Evolutionary conservation across 2,329 filamentous ascomycete genomes (phyloP).

Genomic region (Madurella fahalii): DNA sequence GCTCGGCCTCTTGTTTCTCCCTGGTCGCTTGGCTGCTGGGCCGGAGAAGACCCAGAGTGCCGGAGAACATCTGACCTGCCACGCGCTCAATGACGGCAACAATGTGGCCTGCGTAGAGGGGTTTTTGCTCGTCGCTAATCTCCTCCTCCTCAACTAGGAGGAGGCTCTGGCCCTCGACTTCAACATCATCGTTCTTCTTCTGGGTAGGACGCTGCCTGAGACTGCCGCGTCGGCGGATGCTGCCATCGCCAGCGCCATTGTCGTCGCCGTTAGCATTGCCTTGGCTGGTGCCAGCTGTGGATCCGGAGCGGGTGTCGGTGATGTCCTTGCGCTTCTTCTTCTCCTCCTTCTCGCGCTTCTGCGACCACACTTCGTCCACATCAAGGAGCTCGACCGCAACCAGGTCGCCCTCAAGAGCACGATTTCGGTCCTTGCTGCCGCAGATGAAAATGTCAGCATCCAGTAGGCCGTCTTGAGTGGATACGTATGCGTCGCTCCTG

Average conservation of each 20-base stretch:
- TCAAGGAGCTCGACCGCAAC: slow-evolving; percentile 95
- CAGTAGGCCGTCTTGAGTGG: slow-evolving; percentile 77
- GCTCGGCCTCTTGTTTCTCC: slow-evolving; percentile 98
- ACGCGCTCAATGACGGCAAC: slow-evolving; percentile 97
- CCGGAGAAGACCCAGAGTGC: slow-evolving; percentile 85
- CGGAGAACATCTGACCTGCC: slow-evolving; percentile 98
- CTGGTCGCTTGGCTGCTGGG: slow-evolving; percentile 98
- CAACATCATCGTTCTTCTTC: slow-evolving; percentile 99
- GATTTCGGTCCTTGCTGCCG: slow-evolving; percentile 97
- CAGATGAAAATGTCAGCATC: slow-evolving; percentile 99
- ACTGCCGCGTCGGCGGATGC: slow-evolving; percentile 88
- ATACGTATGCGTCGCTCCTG: slow-evolving; percentile 95
- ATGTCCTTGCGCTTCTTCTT: slow-evolving; percentile 99
- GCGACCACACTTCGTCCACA: slow-evolving; percentile 96
- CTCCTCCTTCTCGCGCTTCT: slow-evolving; percentile 99
- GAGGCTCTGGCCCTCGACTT: slow-evolving; percentile 95
- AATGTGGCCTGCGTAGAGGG: slow-evolving; percentile 92
- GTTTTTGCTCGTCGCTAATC: slow-evolving; percentile 97
- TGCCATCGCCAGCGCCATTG: slow-evolving; percentile 66
- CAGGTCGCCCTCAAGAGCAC: slow-evolving; percentile 90
- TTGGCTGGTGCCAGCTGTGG: slow-evolving; percentile 67
- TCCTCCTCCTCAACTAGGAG: slow-evolving; percentile 97
- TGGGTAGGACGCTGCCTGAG: slow-evolving; percentile 94
- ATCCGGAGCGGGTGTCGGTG: slow-evolving; percentile 78
- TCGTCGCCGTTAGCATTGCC: slow-evolving; percentile 58